Base-by-base conservation (phyloP, 1,139 yeast species). In the Magnusiomyces sp. region DNA sequence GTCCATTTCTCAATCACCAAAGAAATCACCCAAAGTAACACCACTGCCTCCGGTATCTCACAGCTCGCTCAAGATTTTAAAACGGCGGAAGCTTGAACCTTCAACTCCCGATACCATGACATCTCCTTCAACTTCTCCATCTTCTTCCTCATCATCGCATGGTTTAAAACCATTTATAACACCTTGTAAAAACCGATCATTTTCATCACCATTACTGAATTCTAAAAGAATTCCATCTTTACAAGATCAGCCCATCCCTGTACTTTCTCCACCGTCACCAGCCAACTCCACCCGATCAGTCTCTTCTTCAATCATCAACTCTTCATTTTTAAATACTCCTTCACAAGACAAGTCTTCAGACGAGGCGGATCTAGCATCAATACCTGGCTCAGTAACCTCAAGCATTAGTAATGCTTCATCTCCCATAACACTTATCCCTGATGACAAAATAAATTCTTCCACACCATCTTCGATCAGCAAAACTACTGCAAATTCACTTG, bases 221-320 rank as follows among this genome's bases (percentile, higher is more conserved):
- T 51, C 10, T 19, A 47, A 53, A 44, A 50, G 65, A 19, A 60
- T 65, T 2, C 66, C 66, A 4, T 62, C 66, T 33, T 49, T 62
- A 33, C 59, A 57, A 44, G 66, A 62, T 45, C 48, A 58, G 33
- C 66, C 66, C 2, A 60, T 62, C 16, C 66, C 66, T 1, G 60
- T 59, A 11, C 53, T 62, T 14, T 60, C 65, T 13, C 65, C 65
- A 10, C 65, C 65, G 5, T 45, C 56, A 3, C 50, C 55, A n/a
- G 43, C 48, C 2, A 46, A 45, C 20, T 37, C 43, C 2, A 14
- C 44, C 2, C 5, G 42, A 16, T 23, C 42, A 23, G 27, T 29
- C 46, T 32, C 41, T 38, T 29, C 42, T 13, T 9, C 43, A 31
- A 17, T 17, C 23, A 14, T 38, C 10, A 27, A 32, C 23, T 34